Evolutionary conservation across 768 basidiomycete species (phyloP).

Genomic region (Mycena alexandri): DNA sequence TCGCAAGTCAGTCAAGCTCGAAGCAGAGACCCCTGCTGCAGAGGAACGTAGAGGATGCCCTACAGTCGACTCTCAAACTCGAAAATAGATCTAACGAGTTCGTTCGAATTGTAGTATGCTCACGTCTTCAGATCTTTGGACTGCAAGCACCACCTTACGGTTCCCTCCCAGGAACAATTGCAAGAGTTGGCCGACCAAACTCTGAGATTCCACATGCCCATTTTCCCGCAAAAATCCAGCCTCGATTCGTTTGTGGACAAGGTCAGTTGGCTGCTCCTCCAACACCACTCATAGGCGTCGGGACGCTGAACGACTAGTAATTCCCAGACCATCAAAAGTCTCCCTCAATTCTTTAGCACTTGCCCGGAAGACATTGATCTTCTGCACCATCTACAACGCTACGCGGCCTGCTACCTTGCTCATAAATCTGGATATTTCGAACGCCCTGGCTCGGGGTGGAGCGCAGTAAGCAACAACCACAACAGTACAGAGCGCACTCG

Average conservation of each 20-base stretch:
- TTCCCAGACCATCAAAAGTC: conserved; percentile 10
- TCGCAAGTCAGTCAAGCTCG: too few relatives aligned
- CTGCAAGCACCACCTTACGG: too few relatives aligned
- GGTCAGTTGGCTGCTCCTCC: conserved; percentile 2
- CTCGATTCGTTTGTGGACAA: conserved; percentile 27
- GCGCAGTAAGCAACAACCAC: conserved; percentile 5
- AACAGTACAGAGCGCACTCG: neutral
- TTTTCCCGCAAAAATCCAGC: conserved; percentile 22
- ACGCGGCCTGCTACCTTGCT: conserved; percentile 31
- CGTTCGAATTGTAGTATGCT: conserved; percentile 11
- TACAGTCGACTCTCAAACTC: too few relatives aligned
- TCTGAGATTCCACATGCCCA: conserved; percentile 20
- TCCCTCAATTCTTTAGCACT: conserved; percentile 16
- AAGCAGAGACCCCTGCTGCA: too few relatives aligned
- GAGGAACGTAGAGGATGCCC: too few relatives aligned
- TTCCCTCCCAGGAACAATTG: conserved; percentile 1
- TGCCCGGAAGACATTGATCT: conserved; percentile 11
- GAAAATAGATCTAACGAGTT: neutral
- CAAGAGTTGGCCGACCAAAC: conserved; percentile 19
- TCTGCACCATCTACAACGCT: conserved; percentile 32
- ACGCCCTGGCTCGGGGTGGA: neutral
- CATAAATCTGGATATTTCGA: conserved; percentile 29
- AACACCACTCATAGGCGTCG: neutral
- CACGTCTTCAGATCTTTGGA: too few relatives aligned
- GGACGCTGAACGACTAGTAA: neutral